phyloP scores from a whole-genome alignment of 2,329 filamentous ascomycete genomes.

The Alternaria sp. region DNA sequence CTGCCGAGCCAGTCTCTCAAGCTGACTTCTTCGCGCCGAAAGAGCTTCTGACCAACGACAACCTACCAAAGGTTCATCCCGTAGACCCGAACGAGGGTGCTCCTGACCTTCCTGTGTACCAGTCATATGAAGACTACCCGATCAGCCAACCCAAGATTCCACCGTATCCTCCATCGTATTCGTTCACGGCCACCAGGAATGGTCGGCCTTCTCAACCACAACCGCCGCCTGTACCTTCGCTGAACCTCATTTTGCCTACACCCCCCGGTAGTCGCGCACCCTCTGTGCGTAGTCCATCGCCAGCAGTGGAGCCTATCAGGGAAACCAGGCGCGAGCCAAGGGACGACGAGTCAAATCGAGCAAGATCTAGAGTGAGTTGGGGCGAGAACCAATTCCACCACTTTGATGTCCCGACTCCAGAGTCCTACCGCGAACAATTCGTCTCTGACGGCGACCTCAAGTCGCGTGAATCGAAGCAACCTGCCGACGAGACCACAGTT shows the following conservation, averaged over 20 bases:
- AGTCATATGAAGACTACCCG: conserved; percentile 51
- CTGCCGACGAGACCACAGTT: conserved; percentile 51
- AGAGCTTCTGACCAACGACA: conserved; percentile 52
- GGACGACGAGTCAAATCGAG: conserved; percentile 33
- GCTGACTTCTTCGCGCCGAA: conserved; percentile 59
- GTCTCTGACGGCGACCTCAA: conserved; percentile 44
- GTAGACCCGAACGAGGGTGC: conserved; percentile 56
- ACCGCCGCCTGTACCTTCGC: conserved; percentile 58
- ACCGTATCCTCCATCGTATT: conserved; percentile 50
- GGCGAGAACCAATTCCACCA: conserved; percentile 57
- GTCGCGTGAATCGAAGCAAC: conserved; percentile 30
- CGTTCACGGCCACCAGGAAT: conserved; percentile 53
- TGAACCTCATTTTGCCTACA: conserved; percentile 66
- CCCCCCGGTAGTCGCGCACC: conserved; percentile 61
- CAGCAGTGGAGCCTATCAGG: conserved; percentile 39
- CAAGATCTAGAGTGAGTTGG: conserved; percentile 55
- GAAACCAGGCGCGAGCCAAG: conserved; percentile 31
- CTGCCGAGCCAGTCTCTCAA: conserved; percentile 49
- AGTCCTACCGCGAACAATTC: conserved; percentile 51
- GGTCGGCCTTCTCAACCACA: conserved; percentile 45
- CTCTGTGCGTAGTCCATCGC: conserved; percentile 48
- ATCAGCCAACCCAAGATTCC: conserved; percentile 37
- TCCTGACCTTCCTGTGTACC: conserved; percentile 54
- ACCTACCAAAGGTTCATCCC: conserved; percentile 44
- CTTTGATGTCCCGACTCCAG: conserved; percentile 57